Percentiles rank a stretch among this genome's conserved stretches.
Evolutionary conservation across 148 eudicot species (phyloP).

Genomic region (Oxyria digyna): DNA sequence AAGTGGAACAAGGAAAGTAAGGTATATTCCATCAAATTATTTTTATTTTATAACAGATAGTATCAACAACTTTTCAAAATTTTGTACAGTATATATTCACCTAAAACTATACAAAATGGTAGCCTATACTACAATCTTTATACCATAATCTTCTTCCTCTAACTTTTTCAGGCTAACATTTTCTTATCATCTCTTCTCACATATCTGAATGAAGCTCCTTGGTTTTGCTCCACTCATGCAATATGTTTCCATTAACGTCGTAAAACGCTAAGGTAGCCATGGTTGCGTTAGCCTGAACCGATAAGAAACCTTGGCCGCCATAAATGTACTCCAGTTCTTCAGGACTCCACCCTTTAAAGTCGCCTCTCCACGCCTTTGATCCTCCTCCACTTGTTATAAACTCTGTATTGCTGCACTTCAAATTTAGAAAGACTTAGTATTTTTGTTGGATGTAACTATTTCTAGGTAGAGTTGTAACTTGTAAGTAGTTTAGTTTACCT

Average conservation of each 20-base stretch:
- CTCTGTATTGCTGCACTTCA: slow-evolving; percentile 6
- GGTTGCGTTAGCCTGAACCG: slow-evolving; percentile 28
- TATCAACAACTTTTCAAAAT: no score
- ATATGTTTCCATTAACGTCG: slow-evolving; percentile 39
- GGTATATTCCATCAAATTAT: background rate
- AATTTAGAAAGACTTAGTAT: background rate
- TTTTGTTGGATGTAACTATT: no score
- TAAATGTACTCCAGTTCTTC: slow-evolving; percentile 42
- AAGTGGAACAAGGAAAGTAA: background rate
- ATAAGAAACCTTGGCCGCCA: slow-evolving; percentile 89
- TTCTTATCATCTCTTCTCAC: background rate
- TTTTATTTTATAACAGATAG: no score
- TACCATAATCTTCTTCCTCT: background rate
- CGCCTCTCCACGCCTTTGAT: slow-evolving; percentile 86
- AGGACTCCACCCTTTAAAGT: slow-evolving; percentile 21
- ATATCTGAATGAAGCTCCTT: background rate
- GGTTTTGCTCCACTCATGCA: slow-evolving; percentile 45
- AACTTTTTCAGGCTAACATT: background rate
- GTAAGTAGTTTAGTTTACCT: slow-evolving; percentile 20
- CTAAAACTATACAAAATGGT: background rate
- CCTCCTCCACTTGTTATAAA: slow-evolving; percentile 77
- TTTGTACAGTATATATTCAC: background rate
- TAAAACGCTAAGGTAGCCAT: slow-evolving; percentile 28
- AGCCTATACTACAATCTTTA: background rate
- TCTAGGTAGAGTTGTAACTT: background rate